Base-by-base conservation (phyloP, 1,284 basidiomycete genomes). In the Ganoderma multipileum region DNA sequence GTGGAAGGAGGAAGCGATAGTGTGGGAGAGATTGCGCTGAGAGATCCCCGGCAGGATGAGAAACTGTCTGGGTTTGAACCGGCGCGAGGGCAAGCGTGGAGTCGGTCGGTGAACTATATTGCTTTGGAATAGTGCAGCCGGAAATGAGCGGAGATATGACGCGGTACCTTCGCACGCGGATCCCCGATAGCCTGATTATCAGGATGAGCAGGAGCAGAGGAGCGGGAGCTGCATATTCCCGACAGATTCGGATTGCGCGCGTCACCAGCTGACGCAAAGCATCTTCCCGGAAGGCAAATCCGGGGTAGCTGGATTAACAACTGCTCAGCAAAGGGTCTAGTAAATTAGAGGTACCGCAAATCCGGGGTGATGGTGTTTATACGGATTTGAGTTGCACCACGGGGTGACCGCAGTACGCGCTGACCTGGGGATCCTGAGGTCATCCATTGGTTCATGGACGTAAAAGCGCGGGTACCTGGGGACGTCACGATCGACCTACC, bases 401-500 rank as follows among this genome's bases (percentile, higher is more conserved):
- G 52, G 39, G 38, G 8, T 52, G 54, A 62, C 65, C 65, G 38
- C 65, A 66, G 41, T 26, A 44, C 14, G 12, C 41, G 20, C 33
- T 36, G 55, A 41, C 58, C 58, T 42, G 39, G 33, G 55, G 55
- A 58, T 18, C 20, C 38, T 39, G 38, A 33, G 33, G 8, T 6
- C 38, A 60, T 55, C 52, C 38, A 59, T 39, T 59, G 26, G 44
- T 47, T n/a, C n/a, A 26, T 60, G 38, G 6, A 23, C 14, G 38
- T 33, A 38, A 23, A 28, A 33, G 33, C 33, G 52, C 14, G 30
- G 12, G 38, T 60, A 38, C 20, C 41, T 41, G 47, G n/a, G n/a
- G 54, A 62, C 63, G 63, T 65, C 67, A 68, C 50, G 63, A 68
- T 62, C 67, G 60, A 58, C 63, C 38, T 47, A 68, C 63, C 60